Percentiles rank a stretch among this genome's conserved stretches.
These are phyloP conservation scores for Phytophthora rubi DNA, from an alignment of 352 stramenopile species.

Conservation along the genomic window DNA sequence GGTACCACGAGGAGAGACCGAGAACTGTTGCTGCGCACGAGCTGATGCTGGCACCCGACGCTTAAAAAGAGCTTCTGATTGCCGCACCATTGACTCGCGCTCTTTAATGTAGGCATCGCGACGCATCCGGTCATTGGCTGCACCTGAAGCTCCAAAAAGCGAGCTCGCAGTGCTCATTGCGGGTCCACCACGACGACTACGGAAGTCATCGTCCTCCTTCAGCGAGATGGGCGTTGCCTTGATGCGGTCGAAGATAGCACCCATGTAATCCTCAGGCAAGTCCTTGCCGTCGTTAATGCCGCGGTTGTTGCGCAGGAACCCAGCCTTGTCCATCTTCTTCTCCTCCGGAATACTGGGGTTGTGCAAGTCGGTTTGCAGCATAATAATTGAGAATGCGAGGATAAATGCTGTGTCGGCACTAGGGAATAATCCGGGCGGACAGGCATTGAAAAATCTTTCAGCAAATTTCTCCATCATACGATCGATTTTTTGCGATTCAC, in stretches of 20 bases:
- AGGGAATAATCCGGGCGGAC: conserved; percentile 89
- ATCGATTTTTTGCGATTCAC: conserved; percentile 99
- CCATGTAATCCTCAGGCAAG: conserved; percentile 93
- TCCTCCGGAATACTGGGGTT: conserved; percentile 98
- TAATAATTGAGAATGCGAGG: conserved; percentile 94
- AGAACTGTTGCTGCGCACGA: conserved; percentile 26
- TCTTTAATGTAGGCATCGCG: conserved; percentile 88
- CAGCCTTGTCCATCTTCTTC: conserved; percentile 97
- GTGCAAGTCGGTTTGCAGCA: conserved; percentile 96
- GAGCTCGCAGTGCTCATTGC: conserved; percentile 45
- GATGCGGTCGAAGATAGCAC: conserved; percentile 96
- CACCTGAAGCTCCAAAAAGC: conserved; percentile 70
- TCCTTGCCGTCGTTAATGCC: conserved; percentile 97
- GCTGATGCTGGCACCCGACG: conserved; percentile 49
- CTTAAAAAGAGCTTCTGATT: conserved; percentile 84
- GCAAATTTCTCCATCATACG: conserved; percentile 99
- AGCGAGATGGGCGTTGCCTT: conserved; percentile 96
- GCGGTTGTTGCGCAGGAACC: conserved; percentile 97
- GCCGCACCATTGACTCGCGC: conserved; percentile 81
- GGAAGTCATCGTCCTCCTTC: conserved; percentile 95
- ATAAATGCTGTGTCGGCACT: conserved; percentile 99
- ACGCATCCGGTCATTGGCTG: conserved; percentile 65
- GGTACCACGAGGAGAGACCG: conserved; percentile 28
- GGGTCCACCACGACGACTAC: conserved; percentile 37
- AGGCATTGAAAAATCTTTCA: conserved; percentile 86